A percentile compares a stretch with the other conserved stretches of the same genome.
phyloP scores from a whole-genome alignment of 2,329 filamentous ascomycete genomes.

The Microcyclospora pomicola region DNA sequence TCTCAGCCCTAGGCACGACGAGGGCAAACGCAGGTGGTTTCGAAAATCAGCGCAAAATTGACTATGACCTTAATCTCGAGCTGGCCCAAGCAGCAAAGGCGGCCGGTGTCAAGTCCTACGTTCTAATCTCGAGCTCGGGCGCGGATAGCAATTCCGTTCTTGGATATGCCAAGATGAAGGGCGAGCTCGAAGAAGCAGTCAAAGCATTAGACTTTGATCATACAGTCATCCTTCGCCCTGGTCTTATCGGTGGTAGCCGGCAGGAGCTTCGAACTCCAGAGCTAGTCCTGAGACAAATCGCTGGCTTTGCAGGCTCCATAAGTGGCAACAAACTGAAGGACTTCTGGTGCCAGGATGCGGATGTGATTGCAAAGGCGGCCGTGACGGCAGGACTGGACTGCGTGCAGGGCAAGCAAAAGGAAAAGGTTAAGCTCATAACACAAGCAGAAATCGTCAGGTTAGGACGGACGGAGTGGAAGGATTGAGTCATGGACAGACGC shows the following conservation, averaged over 20 bases:
- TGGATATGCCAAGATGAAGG: conserved; percentile 61
- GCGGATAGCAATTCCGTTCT: conserved; percentile 41
- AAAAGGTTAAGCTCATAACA: conserved; percentile 49
- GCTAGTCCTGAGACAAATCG: conserved; percentile 40
- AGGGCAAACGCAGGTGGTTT: conserved; percentile 59
- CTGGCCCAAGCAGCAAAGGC: conserved; percentile 62
- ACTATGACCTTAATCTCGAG: conserved; percentile 72
- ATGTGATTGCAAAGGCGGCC: conserved; percentile 56
- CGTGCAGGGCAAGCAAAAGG: conserved; percentile 38
- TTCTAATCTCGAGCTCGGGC: conserved; percentile 54
- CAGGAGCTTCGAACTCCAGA: conserved; percentile 45
- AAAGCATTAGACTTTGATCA: conserved; percentile 61
- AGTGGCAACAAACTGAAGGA: conserved; percentile 43
- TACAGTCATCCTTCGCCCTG: conserved; percentile 60
- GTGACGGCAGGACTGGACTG: conserved; percentile 43
- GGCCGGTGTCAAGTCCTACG: conserved; percentile 58
- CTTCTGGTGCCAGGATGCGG: conserved; percentile 56
- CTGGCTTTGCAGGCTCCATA: conserved; percentile 42
- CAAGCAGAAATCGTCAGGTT: conserved; percentile 50
- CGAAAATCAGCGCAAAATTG: conserved; percentile 71
- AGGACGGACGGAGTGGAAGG: conserved; percentile 41
- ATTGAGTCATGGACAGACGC: not conserved
- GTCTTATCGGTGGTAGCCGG: conserved; percentile 59
- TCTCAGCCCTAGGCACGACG: conserved; percentile 72
- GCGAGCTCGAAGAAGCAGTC: conserved; percentile 68